Evolutionary conservation across 2,329 filamentous ascomycete species (phyloP), one percentile per base, ranked within the genome.

Genomic region (Aspergillus sp.): DNA sequence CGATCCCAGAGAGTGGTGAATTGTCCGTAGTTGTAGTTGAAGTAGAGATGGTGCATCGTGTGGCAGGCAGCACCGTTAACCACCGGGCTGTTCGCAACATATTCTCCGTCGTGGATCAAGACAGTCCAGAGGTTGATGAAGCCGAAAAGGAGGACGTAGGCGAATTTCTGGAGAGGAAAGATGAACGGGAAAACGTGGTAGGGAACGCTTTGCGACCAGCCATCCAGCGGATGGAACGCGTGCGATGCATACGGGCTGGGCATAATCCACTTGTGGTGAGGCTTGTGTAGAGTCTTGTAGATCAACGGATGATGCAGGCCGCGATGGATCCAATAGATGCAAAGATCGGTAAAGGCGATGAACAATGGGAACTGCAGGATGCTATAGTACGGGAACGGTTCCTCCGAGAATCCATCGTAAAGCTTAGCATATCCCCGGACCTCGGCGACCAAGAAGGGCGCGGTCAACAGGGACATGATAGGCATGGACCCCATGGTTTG

Each of bases 211-310:
- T 98, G 94, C 11, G 87, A 84, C 78, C 89, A 97, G 71, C 94
- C 94, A 73, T 98, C 94, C 55, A 97, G 75, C 1, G 94, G 93
- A 81, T 98, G 92, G 85, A 98, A 98, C 59, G 94, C 94, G 73
- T 96, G 90, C 68, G 89, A 92, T 47, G 94, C 93, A 75, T 87
- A 97, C 0, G 94, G 94, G 3, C 92, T 96, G 3, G 94, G 94
- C 91, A 97, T 96, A 78, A 98, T 97, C 94, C 94, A 98, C 82
- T 96, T 97, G 87, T 98, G 94, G 79, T 98, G 94, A 66, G 92
- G 89, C 86, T 98, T 98, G 85, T 98, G 94, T 53, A 97, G 84
- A 66, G 82, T 82, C 82, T 93, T 96, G 85, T 98, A 98, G 67
- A 95, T 74, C 51, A 78, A 72, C 16, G 90, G 90, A 77, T 92